These are phyloP conservation scores for Darksidea phi DNA, from an alignment of 495 filamentous ascomycete genomes.

Conservation along the genomic window DNA sequence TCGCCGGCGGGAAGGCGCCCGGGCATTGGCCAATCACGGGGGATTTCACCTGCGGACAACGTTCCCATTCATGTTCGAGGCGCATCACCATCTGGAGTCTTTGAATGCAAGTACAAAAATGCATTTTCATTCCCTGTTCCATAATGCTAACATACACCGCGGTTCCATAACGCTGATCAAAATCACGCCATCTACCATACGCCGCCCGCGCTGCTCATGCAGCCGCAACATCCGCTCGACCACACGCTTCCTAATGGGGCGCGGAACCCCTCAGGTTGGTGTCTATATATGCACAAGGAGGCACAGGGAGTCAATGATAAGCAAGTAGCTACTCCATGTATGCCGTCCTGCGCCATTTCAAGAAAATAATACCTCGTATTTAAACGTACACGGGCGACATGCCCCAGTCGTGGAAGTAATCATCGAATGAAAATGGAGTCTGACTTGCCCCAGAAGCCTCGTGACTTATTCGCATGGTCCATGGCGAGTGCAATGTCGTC, in stretches of 20 bases:
- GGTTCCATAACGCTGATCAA: neutral
- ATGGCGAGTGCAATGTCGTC: conserved; percentile 79
- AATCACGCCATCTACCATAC: neutral
- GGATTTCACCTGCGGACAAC: no score
- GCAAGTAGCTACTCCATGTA: neutral
- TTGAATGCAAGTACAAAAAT: no score
- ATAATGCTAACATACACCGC: neutral
- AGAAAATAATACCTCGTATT: neutral
- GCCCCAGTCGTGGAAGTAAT: neutral
- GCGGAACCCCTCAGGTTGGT: neutral
- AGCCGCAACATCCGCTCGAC: neutral
- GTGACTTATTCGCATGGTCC: conserved; percentile 79
- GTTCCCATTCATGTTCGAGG: no score
- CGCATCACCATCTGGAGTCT: no score
- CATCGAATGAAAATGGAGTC: conserved; percentile 69
- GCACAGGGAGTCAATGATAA: neutral
- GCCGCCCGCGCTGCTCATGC: no score
- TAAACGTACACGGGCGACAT: neutral
- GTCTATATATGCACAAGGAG: conserved; percentile 18
- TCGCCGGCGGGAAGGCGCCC: no score
- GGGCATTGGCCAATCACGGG: no score
- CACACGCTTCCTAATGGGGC: neutral
- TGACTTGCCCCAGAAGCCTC: conserved; percentile 57
- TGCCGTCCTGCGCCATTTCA: neutral
- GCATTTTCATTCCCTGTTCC: neutral